Percentiles rank a stretch among this genome's conserved stretches.
phyloP scores from a whole-genome alignment of 768 basidiomycete genomes.

The Solioccasus polychromus region DNA sequence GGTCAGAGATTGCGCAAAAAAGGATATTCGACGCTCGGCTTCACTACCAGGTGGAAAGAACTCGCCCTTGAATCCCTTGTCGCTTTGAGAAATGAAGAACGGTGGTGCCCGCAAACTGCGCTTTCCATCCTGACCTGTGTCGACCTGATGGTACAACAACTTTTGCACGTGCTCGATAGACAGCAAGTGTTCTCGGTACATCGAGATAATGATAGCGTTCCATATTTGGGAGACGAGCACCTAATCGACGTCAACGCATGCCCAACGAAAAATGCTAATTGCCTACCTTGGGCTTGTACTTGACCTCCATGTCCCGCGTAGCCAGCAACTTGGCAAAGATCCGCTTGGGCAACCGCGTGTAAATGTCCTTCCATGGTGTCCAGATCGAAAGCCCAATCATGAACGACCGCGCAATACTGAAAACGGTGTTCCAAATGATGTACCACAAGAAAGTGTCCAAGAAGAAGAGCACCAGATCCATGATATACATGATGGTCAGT shows the following conservation, averaged over 20 bases:
- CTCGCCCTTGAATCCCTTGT: slow-evolving; percentile 78
- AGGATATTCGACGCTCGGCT: slow-evolving; percentile 96
- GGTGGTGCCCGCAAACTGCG: slow-evolving; percentile 92
- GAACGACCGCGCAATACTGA: slow-evolving; percentile 86
- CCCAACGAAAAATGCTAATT: not conserved
- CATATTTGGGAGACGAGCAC: slow-evolving; percentile 98
- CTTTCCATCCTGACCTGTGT: slow-evolving; percentile 77
- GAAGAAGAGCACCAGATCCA: slow-evolving; percentile 97
- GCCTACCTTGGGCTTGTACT: slow-evolving; percentile 97
- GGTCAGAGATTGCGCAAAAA: slow-evolving; percentile 97
- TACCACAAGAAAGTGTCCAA: slow-evolving; percentile 99
- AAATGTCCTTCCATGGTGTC: slow-evolving; percentile 99
- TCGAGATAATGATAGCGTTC: slow-evolving; percentile 99
- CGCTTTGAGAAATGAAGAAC: slow-evolving; percentile 96
- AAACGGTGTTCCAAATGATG: slow-evolving; percentile 98
- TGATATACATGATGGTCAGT: slow-evolving; percentile 96
- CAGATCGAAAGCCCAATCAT: slow-evolving; percentile 92
- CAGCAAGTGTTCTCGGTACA: slow-evolving; percentile 98
- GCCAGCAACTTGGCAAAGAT: slow-evolving; percentile 96
- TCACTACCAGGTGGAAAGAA: slow-evolving; percentile 96
- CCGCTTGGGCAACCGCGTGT: slow-evolving; percentile 90
- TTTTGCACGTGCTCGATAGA: slow-evolving; percentile 99
- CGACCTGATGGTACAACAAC: slow-evolving; percentile 95
- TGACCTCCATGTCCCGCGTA: slow-evolving; percentile 93
- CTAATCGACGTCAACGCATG: slow-evolving; percentile 35